A percentile compares a stretch with the other conserved stretches of the same genome.
Evolutionary conservation across 805 yeast genomes (phyloP).

Genomic region (Candida tammaniensis): DNA sequence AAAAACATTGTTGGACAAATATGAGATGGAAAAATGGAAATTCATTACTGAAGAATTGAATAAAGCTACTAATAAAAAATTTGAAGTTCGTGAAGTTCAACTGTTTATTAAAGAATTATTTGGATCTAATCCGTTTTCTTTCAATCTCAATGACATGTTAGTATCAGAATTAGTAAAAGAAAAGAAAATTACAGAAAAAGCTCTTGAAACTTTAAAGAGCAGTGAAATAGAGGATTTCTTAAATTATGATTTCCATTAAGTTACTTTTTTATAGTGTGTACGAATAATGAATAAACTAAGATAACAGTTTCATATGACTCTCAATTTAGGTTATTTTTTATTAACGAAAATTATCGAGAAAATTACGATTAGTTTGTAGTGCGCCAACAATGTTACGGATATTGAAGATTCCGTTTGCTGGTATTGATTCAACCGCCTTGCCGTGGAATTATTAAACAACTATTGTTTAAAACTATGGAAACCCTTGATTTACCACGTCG

Average conservation of each 20-base stretch:
- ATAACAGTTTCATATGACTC: neutral
- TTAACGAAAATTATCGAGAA: no score
- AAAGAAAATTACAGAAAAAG: slow-evolving; percentile 33
- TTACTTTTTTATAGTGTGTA: no score
- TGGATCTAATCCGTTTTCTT: slow-evolving; percentile 50
- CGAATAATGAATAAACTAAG: no score
- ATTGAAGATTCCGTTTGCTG: no score
- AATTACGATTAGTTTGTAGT: no score
- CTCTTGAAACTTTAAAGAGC: slow-evolving; percentile 16
- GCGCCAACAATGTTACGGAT: no score
- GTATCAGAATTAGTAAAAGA: slow-evolving; percentile 38
- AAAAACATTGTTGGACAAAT: slow-evolving; percentile 58
- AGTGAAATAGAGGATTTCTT: slow-evolving; percentile 14
- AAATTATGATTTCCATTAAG: slow-evolving; percentile 9
- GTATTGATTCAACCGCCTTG: no score
- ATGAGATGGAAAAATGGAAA: slow-evolving; percentile 68
- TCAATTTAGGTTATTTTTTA: no score
- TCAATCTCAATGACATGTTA: slow-evolving; percentile 53
- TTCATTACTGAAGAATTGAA: slow-evolving; percentile 61
- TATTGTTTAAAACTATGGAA: no score
- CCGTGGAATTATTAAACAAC: no score
- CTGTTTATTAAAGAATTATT: slow-evolving; percentile 53
- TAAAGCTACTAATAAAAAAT: slow-evolving; percentile 49
- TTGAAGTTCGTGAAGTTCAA: slow-evolving; percentile 53
- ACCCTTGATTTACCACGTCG: no score